Evolutionary conservation across 2,329 filamentous ascomycete species (phyloP).

Genomic region (Cercospora sp.): DNA sequence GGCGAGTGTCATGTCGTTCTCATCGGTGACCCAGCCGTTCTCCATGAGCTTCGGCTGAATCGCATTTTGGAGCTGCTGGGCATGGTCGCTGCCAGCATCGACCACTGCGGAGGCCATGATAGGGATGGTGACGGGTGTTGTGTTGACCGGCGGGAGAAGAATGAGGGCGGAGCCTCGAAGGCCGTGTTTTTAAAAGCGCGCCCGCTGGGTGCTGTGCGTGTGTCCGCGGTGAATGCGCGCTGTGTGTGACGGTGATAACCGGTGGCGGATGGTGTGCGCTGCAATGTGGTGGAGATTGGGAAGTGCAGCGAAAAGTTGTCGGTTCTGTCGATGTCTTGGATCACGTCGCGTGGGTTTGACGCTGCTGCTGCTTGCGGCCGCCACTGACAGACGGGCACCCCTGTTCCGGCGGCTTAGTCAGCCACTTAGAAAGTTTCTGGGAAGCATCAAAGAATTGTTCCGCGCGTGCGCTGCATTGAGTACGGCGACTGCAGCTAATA

Average conservation of each 20-base stretch:
- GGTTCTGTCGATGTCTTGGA: background rate
- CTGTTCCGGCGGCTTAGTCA: background rate
- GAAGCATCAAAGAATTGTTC: background rate
- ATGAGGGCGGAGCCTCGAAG: slow-evolving; percentile 11
- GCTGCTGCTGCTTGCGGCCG: slow-evolving; percentile 1
- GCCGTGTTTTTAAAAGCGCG: background rate
- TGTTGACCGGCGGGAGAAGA: slow-evolving; percentile 7
- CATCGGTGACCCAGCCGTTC: slow-evolving; percentile 83
- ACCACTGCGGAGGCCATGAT: slow-evolving; percentile 65
- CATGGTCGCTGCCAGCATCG: slow-evolving; percentile 74
- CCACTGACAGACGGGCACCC: background rate
- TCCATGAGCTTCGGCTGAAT: slow-evolving; percentile 92
- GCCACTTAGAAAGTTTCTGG: slow-evolving; percentile 4
- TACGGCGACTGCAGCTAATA: background rate
- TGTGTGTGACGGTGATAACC: background rate
- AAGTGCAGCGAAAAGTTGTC: background rate
- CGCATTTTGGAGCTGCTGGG: slow-evolving; percentile 74
- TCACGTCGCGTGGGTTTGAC: slow-evolving; percentile 3
- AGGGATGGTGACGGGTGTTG: slow-evolving; percentile 8
- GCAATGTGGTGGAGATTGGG: background rate
- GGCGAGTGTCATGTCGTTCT: slow-evolving; percentile 77
- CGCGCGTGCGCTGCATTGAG: background rate
- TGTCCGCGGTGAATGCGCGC: slow-evolving; percentile 4
- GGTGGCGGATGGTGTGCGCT: background rate
- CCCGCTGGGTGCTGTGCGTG: background rate